These are phyloP conservation scores for Rhododendron mucronatum DNA, from an alignment of 148 eudicot genomes.

Conservation along the genomic window DNA sequence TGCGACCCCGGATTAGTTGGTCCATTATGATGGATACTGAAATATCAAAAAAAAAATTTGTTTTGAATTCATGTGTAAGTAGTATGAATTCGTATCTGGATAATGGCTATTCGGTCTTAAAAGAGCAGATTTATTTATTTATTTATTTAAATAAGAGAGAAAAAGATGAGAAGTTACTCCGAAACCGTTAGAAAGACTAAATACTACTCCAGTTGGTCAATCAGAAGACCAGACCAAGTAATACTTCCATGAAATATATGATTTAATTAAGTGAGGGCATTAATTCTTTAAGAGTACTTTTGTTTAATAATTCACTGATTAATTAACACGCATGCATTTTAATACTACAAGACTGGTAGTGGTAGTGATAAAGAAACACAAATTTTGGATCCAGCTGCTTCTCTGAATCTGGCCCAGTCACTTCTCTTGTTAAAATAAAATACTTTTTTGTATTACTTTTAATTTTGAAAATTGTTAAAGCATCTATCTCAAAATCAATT, in stretches of 20 bases:
- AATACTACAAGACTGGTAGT: background rate
- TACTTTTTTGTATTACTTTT: too few relatives aligned
- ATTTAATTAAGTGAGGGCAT: background rate
- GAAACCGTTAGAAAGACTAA: background rate
- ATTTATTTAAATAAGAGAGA: background rate
- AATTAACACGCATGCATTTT: background rate
- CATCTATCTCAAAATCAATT: too few relatives aligned
- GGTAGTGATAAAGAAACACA: background rate
- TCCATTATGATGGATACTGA: too few relatives aligned
- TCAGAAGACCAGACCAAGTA: constrained; percentile 2
- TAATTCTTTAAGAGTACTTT: background rate
- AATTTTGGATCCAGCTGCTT: background rate
- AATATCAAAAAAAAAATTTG: too few relatives aligned
- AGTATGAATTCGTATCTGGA: too few relatives aligned
- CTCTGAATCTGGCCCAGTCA: background rate
- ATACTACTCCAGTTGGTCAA: background rate
- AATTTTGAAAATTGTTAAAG: too few relatives aligned
- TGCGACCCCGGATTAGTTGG: too few relatives aligned
- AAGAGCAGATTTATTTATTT: background rate
- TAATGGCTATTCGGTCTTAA: too few relatives aligned
- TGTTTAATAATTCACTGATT: background rate
- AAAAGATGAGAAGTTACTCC: background rate
- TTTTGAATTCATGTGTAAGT: too few relatives aligned
- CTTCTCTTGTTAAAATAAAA: background rate
- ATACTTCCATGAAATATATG: background rate